A percentile compares a stretch with the other conserved stretches of the same genome.
Evolutionary conservation across 2,329 filamentous ascomycete genomes (phyloP).

Genomic region (Laburnicola sp.): DNA sequence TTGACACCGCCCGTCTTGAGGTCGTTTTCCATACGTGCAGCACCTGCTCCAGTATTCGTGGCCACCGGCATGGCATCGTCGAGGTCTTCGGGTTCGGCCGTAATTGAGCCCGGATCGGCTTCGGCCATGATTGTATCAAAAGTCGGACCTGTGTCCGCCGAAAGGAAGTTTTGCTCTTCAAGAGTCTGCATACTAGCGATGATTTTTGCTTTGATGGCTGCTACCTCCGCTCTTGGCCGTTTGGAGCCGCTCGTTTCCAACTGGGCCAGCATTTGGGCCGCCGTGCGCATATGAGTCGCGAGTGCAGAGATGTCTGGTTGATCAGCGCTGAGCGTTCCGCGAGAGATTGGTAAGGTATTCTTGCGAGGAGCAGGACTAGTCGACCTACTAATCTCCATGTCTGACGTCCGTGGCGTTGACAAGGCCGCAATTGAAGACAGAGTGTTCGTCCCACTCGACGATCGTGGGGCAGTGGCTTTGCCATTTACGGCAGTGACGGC

Average conservation of each 20-base stretch:
- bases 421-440: constrained; percentile 63
- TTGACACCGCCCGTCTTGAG: constrained; percentile 83
- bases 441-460: constrained; percentile 65
- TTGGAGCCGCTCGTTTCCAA: constrained; percentile 80
- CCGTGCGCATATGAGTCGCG: constrained; percentile 84
- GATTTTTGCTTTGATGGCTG: constrained; percentile 81
- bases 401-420: constrained; percentile 69
- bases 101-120: constrained; percentile 59
- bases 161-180: constrained; percentile 81
- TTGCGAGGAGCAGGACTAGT: constrained; percentile 67
- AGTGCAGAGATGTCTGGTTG: constrained; percentile 81
- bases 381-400: constrained; percentile 67
- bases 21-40: constrained; percentile 86
- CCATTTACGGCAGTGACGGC: constrained; percentile 17
- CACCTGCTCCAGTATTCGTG: constrained; percentile 71
- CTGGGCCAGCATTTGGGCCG: constrained; percentile 84
- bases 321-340: constrained; percentile 60
- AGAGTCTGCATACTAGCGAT: constrained; percentile 88
- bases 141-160: constrained; percentile 71
- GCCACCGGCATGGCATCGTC: constrained; percentile 58
- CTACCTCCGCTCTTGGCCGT: constrained; percentile 76
- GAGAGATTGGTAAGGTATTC: constrained; percentile 61
- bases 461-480: constrained; percentile 52
- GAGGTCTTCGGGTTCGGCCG: constrained; percentile 56
- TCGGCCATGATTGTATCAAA: constrained; percentile 84